Evolutionary conservation across 257 asterid species (phyloP).

Genomic region (Scutellaria galericulata): DNA sequence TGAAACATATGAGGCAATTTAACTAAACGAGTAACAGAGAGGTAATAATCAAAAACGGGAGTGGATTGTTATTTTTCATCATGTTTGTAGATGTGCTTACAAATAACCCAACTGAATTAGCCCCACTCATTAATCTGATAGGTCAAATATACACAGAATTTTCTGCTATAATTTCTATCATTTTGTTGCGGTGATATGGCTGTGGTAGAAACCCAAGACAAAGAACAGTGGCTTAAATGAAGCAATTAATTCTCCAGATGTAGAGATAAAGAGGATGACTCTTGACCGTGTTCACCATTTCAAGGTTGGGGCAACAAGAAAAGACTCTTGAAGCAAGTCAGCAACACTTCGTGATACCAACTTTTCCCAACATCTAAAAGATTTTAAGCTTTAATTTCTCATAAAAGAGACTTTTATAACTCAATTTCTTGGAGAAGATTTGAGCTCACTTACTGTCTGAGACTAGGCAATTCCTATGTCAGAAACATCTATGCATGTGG

Average conservation of each 20-base stretch:
- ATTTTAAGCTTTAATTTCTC: neutral
- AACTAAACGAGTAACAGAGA: neutral
- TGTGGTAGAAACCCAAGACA: too few species aligned
- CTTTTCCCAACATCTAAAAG: neutral
- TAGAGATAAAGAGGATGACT: too few species aligned
- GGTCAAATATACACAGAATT: conserved; percentile 11
- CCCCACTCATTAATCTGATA: conserved; percentile 18
- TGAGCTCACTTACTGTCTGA: neutral
- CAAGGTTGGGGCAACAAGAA: conserved; percentile 1
- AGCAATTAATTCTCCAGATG: too few species aligned
- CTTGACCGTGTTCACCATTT: neutral
- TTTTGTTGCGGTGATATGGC: too few species aligned
- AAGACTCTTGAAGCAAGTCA: neutral
- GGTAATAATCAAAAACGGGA: neutral
- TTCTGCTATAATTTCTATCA: neutral
- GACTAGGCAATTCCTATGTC: neutral
- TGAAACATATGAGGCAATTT: conserved; percentile 5
- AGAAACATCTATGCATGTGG: neutral
- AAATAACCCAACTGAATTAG: conserved; percentile 18
- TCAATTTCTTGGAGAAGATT: neutral
- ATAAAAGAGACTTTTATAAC: neutral
- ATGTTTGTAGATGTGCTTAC: neutral
- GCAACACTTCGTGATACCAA: neutral
- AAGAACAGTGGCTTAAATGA: too few species aligned
- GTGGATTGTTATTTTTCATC: neutral